Evolutionary conservation across 164 flowering plant genomes (phyloP).

Genomic region (Stephania japonica): DNA sequence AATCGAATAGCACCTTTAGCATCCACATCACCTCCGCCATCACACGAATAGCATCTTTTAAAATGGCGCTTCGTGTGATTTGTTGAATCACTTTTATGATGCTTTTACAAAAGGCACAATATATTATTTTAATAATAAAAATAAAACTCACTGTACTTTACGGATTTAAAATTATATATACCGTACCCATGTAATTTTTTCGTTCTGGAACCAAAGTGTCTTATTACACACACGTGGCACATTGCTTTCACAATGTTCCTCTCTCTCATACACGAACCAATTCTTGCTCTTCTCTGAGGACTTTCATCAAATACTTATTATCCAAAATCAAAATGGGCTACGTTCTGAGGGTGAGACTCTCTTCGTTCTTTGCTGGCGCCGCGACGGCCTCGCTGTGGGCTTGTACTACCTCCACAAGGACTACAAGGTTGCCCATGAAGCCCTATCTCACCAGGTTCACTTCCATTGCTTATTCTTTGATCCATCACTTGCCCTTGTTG

Average conservation of each 20-base stretch:
- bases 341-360: slow-evolving; percentile 64
- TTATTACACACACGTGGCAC: background rate
- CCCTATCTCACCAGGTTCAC: slow-evolving; percentile 57
- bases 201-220: too few relatives aligned
- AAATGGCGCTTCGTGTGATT: too few relatives aligned
- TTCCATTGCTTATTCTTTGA: background rate
- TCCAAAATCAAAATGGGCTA: slow-evolving; percentile 45
- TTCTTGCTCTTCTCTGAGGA: background rate
- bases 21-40: too few relatives aligned
- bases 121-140: too few relatives aligned
- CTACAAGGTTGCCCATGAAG: slow-evolving; percentile 62
- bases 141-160: too few relatives aligned
- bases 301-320: slow-evolving; percentile 3
- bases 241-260: background rate
- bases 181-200: too few relatives aligned
- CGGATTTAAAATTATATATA: too few relatives aligned
- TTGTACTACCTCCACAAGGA: slow-evolving; percentile 65
- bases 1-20: too few relatives aligned
- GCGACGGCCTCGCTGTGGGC: slow-evolving; percentile 61
- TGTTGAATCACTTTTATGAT: too few relatives aligned
- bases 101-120: too few relatives aligned
- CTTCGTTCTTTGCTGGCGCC: slow-evolving; percentile 82
- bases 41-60: too few relatives aligned
- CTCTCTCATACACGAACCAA: too few relatives aligned
- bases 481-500: background rate